Conservation (phyloP, 1,284 basidiomycete genomes). For the Heterobasidion occidentale region DNA sequence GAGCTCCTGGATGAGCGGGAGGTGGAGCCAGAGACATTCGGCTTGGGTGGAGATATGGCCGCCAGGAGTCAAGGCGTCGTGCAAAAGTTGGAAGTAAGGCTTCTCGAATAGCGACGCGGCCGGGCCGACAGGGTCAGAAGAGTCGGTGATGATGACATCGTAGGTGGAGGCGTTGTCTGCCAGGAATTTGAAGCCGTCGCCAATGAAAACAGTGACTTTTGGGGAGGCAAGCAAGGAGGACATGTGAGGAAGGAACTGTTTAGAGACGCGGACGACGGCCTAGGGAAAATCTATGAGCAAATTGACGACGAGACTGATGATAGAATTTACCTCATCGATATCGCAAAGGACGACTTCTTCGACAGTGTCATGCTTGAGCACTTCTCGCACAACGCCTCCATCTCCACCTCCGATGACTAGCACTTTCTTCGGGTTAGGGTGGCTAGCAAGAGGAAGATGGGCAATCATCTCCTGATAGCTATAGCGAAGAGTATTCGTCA, state of each 20-base stretch:
- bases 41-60: conserved; percentile 96
- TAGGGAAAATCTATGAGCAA: conserved; percentile 20
- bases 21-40: conserved; percentile 95
- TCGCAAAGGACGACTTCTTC: conserved; percentile 94
- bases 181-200: conserved; percentile 97
- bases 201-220: conserved; percentile 84
- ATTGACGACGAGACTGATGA: neutral
- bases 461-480: conserved; percentile 99
- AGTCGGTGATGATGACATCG: conserved; percentile 99
- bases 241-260: conserved; percentile 93
- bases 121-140: conserved; percentile 96
- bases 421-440: conserved; percentile 94
- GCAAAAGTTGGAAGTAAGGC: conserved; percentile 93
- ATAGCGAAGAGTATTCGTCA: neutral
- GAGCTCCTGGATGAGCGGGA: conserved; percentile 81
- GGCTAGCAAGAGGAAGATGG: conserved; percentile 90
- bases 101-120: conserved; percentile 94
- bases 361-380: conserved; percentile 90
- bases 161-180: conserved; percentile 85
- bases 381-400: conserved; percentile 95
- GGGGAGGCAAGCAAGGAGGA: conserved; percentile 78
- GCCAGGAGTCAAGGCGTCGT: conserved; percentile 83
- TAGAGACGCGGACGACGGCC: conserved; percentile 95
- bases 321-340: conserved; percentile 79
- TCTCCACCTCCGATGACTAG: conserved; percentile 97